Conservation (phyloP, 345 rosid genomes). For the Aquilaria sinensis region DNA sequence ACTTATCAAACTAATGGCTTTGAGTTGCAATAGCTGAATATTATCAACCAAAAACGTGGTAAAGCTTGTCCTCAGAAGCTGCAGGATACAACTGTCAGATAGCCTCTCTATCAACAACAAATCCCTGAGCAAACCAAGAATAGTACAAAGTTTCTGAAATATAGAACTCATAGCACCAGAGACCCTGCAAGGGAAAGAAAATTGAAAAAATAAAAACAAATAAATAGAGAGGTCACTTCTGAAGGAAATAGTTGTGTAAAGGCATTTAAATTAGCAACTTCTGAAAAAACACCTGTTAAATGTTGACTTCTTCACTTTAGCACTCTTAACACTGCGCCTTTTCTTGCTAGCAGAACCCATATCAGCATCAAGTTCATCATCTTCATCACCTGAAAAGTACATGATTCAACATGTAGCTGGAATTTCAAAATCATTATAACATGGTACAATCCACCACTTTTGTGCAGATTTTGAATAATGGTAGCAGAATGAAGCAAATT, state of each 20-base stretch:
- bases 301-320: slow-evolving; percentile 70
- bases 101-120: slow-evolving; percentile 78
- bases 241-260: slow-evolving; percentile 3
- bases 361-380: slow-evolving; percentile 73
- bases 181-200: slow-evolving; percentile 53
- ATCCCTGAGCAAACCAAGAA: slow-evolving; percentile 89
- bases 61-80: slow-evolving; percentile 79
- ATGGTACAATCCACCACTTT: slow-evolving; percentile 3
- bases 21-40: slow-evolving; percentile 92
- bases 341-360: slow-evolving; percentile 79
- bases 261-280: slow-evolving; percentile 23
- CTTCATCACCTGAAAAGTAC: slow-evolving; percentile 63
- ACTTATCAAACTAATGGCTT: slow-evolving; percentile 77
- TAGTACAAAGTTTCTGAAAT: slow-evolving; percentile 89
- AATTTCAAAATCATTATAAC: slow-evolving; percentile 1
- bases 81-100: slow-evolving; percentile 96
- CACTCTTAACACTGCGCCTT: slow-evolving; percentile 54
- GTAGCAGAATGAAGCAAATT: background rate
- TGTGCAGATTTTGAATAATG: background rate
- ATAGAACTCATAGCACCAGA: slow-evolving; percentile 70
- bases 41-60: slow-evolving; percentile 94
- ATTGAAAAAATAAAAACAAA: slow-evolving; percentile 12
- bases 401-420: slow-evolving; percentile 6
- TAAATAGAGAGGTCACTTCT: slow-evolving; percentile 4
- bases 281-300: slow-evolving; percentile 44